Base-by-base conservation (phyloP, 768 basidiomycete genomes). In the Hypholoma sublateritium region DNA sequence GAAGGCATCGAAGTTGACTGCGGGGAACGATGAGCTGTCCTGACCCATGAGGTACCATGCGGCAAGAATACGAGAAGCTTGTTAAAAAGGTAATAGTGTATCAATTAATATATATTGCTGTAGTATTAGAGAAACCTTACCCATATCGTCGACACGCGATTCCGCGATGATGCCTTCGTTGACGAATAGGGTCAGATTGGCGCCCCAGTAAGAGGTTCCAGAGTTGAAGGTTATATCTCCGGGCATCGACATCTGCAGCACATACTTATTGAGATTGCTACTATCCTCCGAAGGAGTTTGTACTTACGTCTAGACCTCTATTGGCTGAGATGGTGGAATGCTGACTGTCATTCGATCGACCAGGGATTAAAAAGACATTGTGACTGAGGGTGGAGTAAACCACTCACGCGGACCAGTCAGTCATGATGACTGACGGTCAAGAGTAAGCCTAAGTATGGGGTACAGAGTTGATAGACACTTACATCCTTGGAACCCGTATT, bases 401-500 rank as follows among this genome's bases (percentile, higher is more conserved):
- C 24, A 63, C 78, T 66, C 64, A 80, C 77, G 87, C 89, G 46
- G 68, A 62, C 89, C 89, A 91, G 69, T 91, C 90, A 12, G 86
- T 85, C 84, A 89, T 83, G 50, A 91, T 79, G 66, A 78, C 82
- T 82, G 55, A 6, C 19, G 37, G 37, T 19, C 12, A 48, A 55
- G 12, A 54, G 37, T 53, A 16, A 22, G 37, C 48, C 19, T 1
- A 21, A 50, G 8, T 41, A 41, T 17, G 9, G 16, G 13, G 14
- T 19, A 49, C 22, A 5, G 4, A 6, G n/a, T 4, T n/a, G 16
- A 11, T 35, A 48, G 36, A 2, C n/a, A 73, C 80, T 65, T 58
- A 82, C 79, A 88, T 39, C 89, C 90, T 72, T 88, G 87, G 77
- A 91, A 93, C 9, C 85, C 89, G 51, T 79, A 81, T 69, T 93